Base-by-base conservation (phyloP, 768 basidiomycete species). In the Suillus discolor region DNA sequence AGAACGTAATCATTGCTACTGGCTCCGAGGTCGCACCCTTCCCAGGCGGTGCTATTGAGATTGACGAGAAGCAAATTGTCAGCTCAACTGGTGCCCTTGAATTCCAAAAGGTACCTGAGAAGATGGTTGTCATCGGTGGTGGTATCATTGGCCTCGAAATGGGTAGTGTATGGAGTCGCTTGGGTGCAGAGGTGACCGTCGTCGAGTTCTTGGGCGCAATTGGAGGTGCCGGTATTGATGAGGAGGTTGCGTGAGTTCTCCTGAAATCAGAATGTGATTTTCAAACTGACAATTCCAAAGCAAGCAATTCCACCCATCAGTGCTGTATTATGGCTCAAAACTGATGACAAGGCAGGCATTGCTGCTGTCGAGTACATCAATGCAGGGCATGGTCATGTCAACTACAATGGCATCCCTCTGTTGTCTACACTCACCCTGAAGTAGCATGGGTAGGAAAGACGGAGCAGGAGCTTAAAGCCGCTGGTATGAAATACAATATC, bases 131-230 rank as follows among this genome's bases (percentile, higher is more conserved):
- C 73, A 99, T 99, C 70, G 97, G 97, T 47, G 97, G 96, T 70
- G 97, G 97, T 69, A 91, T 99, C 73, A 99, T 99, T 75, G 97
- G 97, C 54, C 84, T 99, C 61, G 97, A 99, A 82, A 89, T 99
- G 86, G 94, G 97, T 61, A 96, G 93, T 67, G 97, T 99, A 2
- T 99, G 97, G 97, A 94, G 92, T 78, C 89, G 97, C 39, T 85
- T 99, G 4, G 97, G 97, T 51, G 87, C 97, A 1, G 91, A 99
- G 71, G 97, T 99, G 53, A 97, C 95, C 1, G 96, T 98, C 47
- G 96, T 99, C 57, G 97, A 99, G 80, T 99, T 94, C 84, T 82
- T 98, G 71, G 89, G 92, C 49, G 87, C 84, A 38, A 97, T 98
- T 69, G 94, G 94, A 39, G 97, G 97, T 75, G 93, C 79, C 54